Evolutionary conservation across 805 yeast species (phyloP).

Genomic region (Saccharomycopsis sp.): DNA sequence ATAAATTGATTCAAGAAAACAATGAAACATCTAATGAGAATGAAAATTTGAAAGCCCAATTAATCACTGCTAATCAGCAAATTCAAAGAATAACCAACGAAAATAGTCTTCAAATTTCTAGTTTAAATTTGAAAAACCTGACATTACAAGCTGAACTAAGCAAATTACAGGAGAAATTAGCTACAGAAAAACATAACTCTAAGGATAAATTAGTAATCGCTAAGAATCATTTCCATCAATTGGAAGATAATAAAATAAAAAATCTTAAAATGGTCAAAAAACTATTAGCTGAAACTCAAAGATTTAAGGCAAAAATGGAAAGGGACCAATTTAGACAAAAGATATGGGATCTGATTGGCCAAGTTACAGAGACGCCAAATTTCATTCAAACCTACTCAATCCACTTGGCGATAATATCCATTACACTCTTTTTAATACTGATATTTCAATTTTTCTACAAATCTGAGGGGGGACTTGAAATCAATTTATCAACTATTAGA

Average conservation of each 20-base stretch:
- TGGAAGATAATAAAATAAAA: slow-evolving; percentile 1
- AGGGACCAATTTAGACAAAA: too few relatives aligned
- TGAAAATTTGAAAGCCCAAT: neutral
- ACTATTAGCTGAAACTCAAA: too few relatives aligned
- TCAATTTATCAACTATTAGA: too few relatives aligned
- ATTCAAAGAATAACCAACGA: neutral
- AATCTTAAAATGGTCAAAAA: too few relatives aligned
- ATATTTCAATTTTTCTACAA: too few relatives aligned
- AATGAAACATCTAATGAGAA: slow-evolving; percentile 1
- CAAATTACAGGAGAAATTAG: slow-evolving; percentile 5
- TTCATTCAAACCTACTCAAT: too few relatives aligned
- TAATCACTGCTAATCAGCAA: neutral
- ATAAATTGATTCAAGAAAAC: neutral
- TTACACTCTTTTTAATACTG: too few relatives aligned
- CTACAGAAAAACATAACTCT: neutral
- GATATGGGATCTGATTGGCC: too few relatives aligned
- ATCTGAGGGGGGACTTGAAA: too few relatives aligned
- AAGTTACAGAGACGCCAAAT: too few relatives aligned
- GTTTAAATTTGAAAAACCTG: slow-evolving; percentile 10
- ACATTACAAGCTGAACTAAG: slow-evolving; percentile 7
- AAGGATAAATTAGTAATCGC: slow-evolving; percentile 1
- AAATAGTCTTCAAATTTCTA: slow-evolving; percentile 4
- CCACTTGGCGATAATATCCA: too few relatives aligned
- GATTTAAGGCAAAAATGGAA: neutral
- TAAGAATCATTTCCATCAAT: neutral